Base-by-base conservation (phyloP, 805 yeast genomes). In the Cyberlindnera mississippiensis region DNA sequence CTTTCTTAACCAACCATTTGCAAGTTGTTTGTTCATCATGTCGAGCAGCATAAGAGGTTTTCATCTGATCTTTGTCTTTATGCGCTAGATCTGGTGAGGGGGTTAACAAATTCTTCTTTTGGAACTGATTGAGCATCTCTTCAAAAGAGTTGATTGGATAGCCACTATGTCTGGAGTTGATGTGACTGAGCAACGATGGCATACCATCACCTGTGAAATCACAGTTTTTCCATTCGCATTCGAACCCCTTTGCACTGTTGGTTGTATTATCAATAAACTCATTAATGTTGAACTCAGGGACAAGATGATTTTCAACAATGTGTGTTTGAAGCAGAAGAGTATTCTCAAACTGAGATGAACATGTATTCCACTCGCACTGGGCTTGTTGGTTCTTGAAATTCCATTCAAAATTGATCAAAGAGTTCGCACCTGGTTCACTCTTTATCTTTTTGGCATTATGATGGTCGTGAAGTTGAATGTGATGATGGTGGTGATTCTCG, bases 181-280 rank as follows among this genome's bases (percentile, higher is more conserved):
- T 64, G 62, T 88, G 96, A 32, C 71, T 66, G 10, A 85, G 61
- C 24, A 89, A 63, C 6, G 72, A 58, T 24, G 77, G 67, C 35
- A 82, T 56, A 51, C 78, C 79, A 14, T 63, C 57, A 22, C 83
- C 71, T 16, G 67, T 66, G 56, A 71, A 85, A 33, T 73, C 64
- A 69, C 96, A 89, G 40, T 79, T 72, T 42, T 68, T 63, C 96
- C 96, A 88, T 55, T 80, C 87, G 65, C 96, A 89, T 26, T 52
- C 47, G 41, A 40, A 53, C 10, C 31, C 40, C 31, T 34, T 32
- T 13, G 22, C 16, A 20, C 9, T 20, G 9, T 20, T 20, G 9
- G 8, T n/a, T n/a, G n/a, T 20, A 9, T 20, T 20, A 20, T 20
- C 24, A n/a, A 30, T 26, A 9, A n/a, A 8, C 15, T 24, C 16